Conservation (phyloP, 202 grass and related monocot species). For the Eragrostis tef region DNA sequence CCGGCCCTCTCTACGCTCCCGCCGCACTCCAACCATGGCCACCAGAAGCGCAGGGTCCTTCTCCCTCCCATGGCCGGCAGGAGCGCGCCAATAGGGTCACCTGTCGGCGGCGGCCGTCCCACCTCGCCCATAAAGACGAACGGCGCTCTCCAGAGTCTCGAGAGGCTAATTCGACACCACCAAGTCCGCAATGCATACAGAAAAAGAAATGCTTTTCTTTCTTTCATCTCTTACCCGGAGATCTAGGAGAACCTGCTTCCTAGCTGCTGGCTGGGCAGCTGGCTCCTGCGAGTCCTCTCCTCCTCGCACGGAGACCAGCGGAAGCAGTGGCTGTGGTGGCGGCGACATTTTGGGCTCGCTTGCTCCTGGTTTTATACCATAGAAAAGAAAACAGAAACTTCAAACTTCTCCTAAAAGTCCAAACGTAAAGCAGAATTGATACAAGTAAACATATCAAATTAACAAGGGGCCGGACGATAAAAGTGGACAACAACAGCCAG, state of each 20-base stretch:
- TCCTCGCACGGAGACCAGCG: background rate
- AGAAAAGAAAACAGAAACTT: background rate
- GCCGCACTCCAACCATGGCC: too few relatives aligned
- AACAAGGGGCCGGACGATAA: too few relatives aligned
- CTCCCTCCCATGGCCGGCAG: too few relatives aligned
- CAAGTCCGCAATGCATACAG: background rate
- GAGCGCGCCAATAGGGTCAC: too few relatives aligned
- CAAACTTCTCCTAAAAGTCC: background rate
- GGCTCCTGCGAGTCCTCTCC: background rate
- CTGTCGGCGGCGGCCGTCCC: too few relatives aligned
- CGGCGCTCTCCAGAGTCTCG: too few relatives aligned
- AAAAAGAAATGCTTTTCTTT: background rate
- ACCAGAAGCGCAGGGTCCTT: too few relatives aligned
- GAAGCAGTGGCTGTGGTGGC: background rate
- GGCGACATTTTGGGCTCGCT: background rate
- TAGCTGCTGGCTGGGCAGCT: background rate
- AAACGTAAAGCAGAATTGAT: background rate
- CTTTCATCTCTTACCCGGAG: slow-evolving; percentile 19
- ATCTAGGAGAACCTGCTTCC: slow-evolving; percentile 3
- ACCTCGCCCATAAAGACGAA: too few relatives aligned
- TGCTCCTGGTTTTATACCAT: slow-evolving; percentile 11
- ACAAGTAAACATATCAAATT: too few relatives aligned
- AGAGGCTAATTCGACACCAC: background rate
- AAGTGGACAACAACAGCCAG: too few relatives aligned
- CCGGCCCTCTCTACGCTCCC: too few relatives aligned